These are phyloP conservation scores for Pachysandra terminalis DNA, from an alignment of 164 flowering plant species.

Conservation along the genomic window DNA sequence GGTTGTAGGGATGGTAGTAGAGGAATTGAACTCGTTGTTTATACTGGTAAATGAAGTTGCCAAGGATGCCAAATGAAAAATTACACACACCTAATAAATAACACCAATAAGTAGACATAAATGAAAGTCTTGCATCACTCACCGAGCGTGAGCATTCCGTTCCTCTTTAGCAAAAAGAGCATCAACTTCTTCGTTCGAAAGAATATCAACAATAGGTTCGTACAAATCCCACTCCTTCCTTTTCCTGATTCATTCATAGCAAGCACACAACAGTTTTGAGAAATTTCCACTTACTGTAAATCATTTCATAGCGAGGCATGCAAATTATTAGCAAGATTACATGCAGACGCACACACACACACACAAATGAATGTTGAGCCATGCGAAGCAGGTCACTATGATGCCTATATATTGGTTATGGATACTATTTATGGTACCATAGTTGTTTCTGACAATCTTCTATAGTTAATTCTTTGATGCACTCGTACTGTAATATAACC, in stretches of 20 bases:
- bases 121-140: conserved; percentile 9
- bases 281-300: background rate
- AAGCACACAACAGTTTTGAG: background rate
- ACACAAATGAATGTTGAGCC: background rate
- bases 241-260: conserved; percentile 44
- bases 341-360: background rate
- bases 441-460: too few species aligned
- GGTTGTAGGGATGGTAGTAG: too few species aligned
- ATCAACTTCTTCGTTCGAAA: conserved; percentile 87
- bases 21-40: too few species aligned
- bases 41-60: too few species aligned
- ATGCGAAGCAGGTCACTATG: background rate
- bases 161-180: conserved; percentile 86
- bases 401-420: too few species aligned
- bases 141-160: conserved; percentile 50
- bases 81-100: too few species aligned
- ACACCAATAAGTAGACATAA: too few species aligned
- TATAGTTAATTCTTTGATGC: too few species aligned
- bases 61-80: too few species aligned
- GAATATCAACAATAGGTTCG: conserved; percentile 80
- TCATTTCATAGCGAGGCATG: background rate
- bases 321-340: background rate
- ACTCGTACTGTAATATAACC: too few species aligned
- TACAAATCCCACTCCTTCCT: conserved; percentile 88
- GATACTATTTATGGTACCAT: too few species aligned